Conservation (phyloP, 192 early-diverging fungal genomes). For the Gorgonomyces haynaldii region DNA sequence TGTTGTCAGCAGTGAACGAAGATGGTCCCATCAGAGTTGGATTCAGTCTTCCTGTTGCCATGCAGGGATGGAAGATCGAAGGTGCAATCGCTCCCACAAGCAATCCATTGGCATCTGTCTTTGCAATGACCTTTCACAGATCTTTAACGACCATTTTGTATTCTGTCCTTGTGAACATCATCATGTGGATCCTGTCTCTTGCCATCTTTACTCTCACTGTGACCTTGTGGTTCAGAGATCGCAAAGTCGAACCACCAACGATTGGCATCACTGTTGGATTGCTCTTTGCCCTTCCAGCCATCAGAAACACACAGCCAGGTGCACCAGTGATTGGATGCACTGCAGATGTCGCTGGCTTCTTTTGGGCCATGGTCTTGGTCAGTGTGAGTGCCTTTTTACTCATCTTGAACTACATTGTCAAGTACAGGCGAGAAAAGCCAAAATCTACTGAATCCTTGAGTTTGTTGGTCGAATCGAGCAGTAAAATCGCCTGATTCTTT, state of each 20-base stretch:
- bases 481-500: too few relatives aligned
- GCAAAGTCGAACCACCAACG: slow-evolving; percentile 21
- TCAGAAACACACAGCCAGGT: slow-evolving; percentile 23
- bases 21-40: too few relatives aligned
- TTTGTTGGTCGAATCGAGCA: too few relatives aligned
- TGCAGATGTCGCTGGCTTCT: slow-evolving; percentile 20
- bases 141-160: too few relatives aligned
- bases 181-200: slow-evolving; percentile 18
- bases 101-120: too few relatives aligned
- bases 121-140: too few relatives aligned
- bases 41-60: too few relatives aligned
- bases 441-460: too few relatives aligned
- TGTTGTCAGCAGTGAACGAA: too few relatives aligned
- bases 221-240: slow-evolving; percentile 8
- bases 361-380: slow-evolving; percentile 16
- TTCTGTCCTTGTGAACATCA: slow-evolving; percentile 6
- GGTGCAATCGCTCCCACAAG: too few relatives aligned
- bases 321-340: slow-evolving; percentile 19
- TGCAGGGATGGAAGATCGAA: too few relatives aligned
- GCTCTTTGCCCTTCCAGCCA: slow-evolving; percentile 21
- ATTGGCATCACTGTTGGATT: slow-evolving; percentile 11
- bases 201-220: slow-evolving; percentile 11
- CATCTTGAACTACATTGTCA: slow-evolving; percentile 14
- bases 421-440: slow-evolving; percentile 8
- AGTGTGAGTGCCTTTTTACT: background rate